Evolutionary conservation across 345 rosid genomes (phyloP).

Genomic region (Passiflora organensis): DNA sequence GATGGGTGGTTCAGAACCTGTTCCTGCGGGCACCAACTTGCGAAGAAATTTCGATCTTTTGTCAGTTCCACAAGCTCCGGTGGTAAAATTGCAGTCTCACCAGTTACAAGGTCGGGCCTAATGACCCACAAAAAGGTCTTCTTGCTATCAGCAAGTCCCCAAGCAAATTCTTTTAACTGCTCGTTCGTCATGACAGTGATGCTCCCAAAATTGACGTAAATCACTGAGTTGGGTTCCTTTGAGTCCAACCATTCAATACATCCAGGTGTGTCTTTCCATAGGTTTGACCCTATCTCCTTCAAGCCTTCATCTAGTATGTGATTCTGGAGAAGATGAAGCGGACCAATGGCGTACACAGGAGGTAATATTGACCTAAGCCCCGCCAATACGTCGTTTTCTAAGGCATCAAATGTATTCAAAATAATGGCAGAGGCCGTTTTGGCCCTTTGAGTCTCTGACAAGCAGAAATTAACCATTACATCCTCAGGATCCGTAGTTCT

Average conservation of each 20-base stretch:
- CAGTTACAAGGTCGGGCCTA: constrained; percentile 13
- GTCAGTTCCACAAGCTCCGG: background rate
- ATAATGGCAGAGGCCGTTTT: constrained; percentile 7
- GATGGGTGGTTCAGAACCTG: constrained; percentile 11
- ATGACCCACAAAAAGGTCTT: constrained; percentile 11
- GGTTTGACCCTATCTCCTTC: constrained; percentile 10
- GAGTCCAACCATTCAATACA: constrained; percentile 11
- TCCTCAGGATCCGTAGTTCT: constrained; percentile 17
- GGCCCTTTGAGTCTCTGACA: constrained; percentile 5
- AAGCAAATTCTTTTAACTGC: constrained; percentile 11
- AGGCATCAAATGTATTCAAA: constrained; percentile 11
- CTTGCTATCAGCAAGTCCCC: constrained; percentile 17
- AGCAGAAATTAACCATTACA: background rate
- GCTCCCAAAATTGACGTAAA: constrained; percentile 17
- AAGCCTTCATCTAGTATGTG: background rate
- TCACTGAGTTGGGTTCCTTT: constrained; percentile 9
- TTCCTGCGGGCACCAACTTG: constrained; percentile 18
- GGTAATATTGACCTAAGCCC: constrained; percentile 1
- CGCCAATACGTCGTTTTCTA: constrained; percentile 5
- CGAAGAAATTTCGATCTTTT: constrained; percentile 6
- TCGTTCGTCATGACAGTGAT: constrained; percentile 10
- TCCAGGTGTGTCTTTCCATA: constrained; percentile 10
- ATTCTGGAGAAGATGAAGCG: constrained; percentile 8
- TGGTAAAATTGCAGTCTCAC: constrained; percentile 1
- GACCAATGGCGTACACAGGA: constrained; percentile 11